Base-by-base conservation (phyloP, 2,329 filamentous ascomycete species). In the Ophiocordyceps camponoti-floridani region DNA sequence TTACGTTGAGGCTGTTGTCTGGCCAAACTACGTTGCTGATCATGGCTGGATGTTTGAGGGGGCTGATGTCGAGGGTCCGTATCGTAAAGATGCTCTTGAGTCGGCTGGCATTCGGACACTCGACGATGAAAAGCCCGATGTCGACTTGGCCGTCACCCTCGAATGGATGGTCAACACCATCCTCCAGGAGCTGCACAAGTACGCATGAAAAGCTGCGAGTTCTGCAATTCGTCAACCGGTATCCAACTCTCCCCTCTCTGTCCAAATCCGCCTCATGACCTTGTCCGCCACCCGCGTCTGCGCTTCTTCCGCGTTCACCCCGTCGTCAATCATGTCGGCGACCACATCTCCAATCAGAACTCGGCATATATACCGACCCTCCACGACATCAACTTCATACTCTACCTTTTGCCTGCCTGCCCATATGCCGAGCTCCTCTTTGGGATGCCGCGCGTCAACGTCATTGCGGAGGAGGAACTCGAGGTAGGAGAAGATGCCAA, bases 1-100 rank as follows among this genome's bases (percentile, higher is more conserved):
- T 0, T 98, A 96, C 59, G 87, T 96, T 35, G 88, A 96, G 58
- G 75, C 83, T 58, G 74, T 98, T 45, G 91, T 98, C 4, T 98
- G 91, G 91, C 89, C 89, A 4, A 89, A 94, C 54, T 96, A 95
- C 61, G 84, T 83, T 4, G 69, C 73, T 44, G 77, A 86, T 53
- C 88, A 96, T 63, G 67, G 68, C 19, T 94, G 84, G 70, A 66
- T 98, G 59, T 91, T 95, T 56, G 62, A 79, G 50, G 63, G 66
- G 8, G 80, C 75, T 0, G 66, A 88, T 56, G 82, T 85, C 0
- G 73, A 82, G 52, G 73, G 73, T 0, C 54, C 62, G 42, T 56
- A 79, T 10, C 66, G 73, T 38, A 56, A 62, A 16, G 61, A 65
- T 0, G 65, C 69, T 42, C 58, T 75, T 51, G 48, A 51, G 23